phyloP scores from a whole-genome alignment of 441 rosid genomes.

The Daphne laureola region DNA sequence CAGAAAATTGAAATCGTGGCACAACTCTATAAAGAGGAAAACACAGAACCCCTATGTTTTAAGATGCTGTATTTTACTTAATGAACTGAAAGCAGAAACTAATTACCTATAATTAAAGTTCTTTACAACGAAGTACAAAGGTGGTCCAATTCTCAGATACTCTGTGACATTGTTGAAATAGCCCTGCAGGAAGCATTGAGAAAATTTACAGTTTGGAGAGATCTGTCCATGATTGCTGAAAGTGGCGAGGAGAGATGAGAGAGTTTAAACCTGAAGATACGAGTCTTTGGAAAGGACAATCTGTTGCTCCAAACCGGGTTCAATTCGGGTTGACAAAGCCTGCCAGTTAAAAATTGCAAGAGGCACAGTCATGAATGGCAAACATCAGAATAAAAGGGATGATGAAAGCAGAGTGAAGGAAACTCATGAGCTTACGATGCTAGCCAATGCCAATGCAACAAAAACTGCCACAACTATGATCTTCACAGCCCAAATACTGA shows the following conservation, averaged over 20 bases:
- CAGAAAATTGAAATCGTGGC: too few relatives aligned
- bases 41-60: too few relatives aligned
- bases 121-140: slow-evolving; percentile 87
- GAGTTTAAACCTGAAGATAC: slow-evolving; percentile 78
- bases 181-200: slow-evolving; percentile 43
- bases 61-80: too few relatives aligned
- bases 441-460: slow-evolving; percentile 69
- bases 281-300: slow-evolving; percentile 97
- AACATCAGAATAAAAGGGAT: slow-evolving; percentile 13
- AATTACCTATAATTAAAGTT: slow-evolving; percentile 85
- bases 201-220: slow-evolving; percentile 17
- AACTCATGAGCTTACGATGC: slow-evolving; percentile 89
- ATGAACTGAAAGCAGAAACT: slow-evolving; percentile 6
- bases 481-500: slow-evolving; percentile 79
- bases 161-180: slow-evolving; percentile 78
- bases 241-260: slow-evolving; percentile 12
- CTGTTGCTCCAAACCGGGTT: slow-evolving; percentile 96
- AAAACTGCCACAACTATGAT: slow-evolving; percentile 61
- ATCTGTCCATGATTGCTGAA: slow-evolving; percentile 4
- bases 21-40: too few relatives aligned
- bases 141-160: slow-evolving; percentile 93
- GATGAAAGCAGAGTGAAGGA: slow-evolving; percentile 13
- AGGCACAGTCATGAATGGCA: slow-evolving; percentile 11
- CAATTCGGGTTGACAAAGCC: slow-evolving; percentile 84
- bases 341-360: slow-evolving; percentile 22